These are phyloP conservation scores for Diaporthe velutina DNA, from an alignment of 2,329 filamentous ascomycete genomes.

Conservation along the genomic window DNA sequence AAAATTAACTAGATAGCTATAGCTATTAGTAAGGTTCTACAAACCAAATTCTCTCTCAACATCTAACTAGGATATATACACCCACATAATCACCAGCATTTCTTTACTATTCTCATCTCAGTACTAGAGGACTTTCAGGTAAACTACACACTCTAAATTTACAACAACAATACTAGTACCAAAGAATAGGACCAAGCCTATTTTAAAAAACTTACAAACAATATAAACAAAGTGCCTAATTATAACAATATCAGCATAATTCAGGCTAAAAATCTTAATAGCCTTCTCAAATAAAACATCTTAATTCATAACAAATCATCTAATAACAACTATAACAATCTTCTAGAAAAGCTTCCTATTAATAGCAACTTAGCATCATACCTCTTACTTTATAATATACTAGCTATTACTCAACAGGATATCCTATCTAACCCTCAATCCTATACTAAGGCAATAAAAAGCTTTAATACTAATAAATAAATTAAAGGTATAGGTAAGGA, in stretches of 20 bases:
- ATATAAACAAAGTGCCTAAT: not conserved
- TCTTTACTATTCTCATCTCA: not conserved
- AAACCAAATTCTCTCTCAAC: not conserved
- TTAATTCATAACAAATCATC: not conserved
- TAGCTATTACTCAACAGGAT: not conserved
- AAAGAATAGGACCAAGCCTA: not conserved
- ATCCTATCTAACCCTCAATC: not conserved
- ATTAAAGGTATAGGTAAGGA: not conserved
- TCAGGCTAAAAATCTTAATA: not conserved
- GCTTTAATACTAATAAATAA: not conserved
- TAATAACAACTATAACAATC: not conserved
- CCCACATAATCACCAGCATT: not conserved
- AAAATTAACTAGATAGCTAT: not conserved
- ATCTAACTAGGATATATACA: not conserved
- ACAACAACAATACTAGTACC: not conserved
- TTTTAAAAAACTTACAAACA: not conserved
- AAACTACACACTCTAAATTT: not conserved
- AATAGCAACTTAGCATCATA: not conserved
- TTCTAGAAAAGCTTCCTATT: not conserved
- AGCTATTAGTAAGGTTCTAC: not conserved
- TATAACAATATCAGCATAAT: not conserved
- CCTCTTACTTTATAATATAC: not conserved
- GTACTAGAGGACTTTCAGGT: not conserved
- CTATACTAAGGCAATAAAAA: not conserved
- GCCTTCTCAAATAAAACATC: not conserved